Evolutionary conservation across 805 yeast genomes (phyloP).

Genomic region (Wickerhamomyces strasburgensis): DNA sequence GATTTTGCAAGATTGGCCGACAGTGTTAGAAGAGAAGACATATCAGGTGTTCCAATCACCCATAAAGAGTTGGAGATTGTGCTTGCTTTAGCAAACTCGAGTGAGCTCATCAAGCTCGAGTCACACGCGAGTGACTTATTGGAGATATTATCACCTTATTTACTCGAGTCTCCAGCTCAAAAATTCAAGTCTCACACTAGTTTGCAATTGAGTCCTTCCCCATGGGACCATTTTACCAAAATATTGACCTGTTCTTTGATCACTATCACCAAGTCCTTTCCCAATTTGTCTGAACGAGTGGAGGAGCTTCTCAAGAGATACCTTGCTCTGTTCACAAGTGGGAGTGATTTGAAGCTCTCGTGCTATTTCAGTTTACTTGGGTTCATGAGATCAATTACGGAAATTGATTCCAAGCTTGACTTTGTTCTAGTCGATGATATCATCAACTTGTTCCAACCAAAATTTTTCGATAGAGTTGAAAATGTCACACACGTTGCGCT

Average conservation of each 20-base stretch:
- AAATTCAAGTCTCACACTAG: slow-evolving; percentile 36
- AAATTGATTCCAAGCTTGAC: slow-evolving; percentile 16
- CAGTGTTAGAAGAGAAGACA: slow-evolving; percentile 13
- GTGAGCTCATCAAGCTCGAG: slow-evolving; percentile 28
- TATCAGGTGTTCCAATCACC: slow-evolving; percentile 27
- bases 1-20: slow-evolving; percentile 18
- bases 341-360: slow-evolving; percentile 12
- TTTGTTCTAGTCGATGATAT: slow-evolving; percentile 22
- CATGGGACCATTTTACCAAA: slow-evolving; percentile 35
- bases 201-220: slow-evolving; percentile 32
- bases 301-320: slow-evolving; percentile 22
- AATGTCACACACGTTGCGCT: slow-evolving; percentile 30
- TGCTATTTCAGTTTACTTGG: slow-evolving; percentile 34
- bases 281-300: slow-evolving; percentile 21
- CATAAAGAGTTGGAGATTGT: slow-evolving; percentile 52
- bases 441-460: slow-evolving; percentile 17
- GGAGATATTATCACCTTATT: slow-evolving; percentile 40
- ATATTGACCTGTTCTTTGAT: slow-evolving; percentile 30
- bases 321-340: slow-evolving; percentile 17
- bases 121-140: slow-evolving; percentile 36
- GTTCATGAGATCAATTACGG: slow-evolving; percentile 29
- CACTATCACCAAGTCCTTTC: slow-evolving; percentile 23
- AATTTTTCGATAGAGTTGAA: slow-evolving; percentile 20
- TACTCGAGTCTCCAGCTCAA: slow-evolving; percentile 47
- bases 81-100: slow-evolving; percentile 39